Evolutionary conservation across 1,139 yeast genomes (phyloP).

Genomic region (Schizosaccharomyces versatilis): DNA sequence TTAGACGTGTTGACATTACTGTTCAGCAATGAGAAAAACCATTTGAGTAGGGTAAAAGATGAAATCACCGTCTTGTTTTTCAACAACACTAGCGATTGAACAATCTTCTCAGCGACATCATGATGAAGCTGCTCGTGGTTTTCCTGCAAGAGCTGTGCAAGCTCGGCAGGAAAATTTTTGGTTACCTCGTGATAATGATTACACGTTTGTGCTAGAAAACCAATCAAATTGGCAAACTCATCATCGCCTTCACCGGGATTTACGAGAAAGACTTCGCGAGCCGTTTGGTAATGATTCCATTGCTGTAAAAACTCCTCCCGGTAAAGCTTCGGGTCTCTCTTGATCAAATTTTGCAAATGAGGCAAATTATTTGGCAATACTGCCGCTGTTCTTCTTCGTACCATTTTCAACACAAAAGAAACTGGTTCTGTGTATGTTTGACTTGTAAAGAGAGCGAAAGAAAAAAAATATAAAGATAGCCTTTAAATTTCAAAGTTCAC

Average conservation of each 20-base stretch:
- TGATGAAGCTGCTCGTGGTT: constrained; percentile 69
- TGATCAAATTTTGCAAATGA: constrained; percentile 69
- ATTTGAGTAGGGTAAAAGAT: constrained; percentile 61
- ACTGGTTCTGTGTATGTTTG: background rate
- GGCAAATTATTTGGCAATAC: constrained; percentile 79
- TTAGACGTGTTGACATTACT: constrained; percentile 41
- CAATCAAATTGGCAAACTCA: constrained; percentile 66
- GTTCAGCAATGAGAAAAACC: constrained; percentile 63
- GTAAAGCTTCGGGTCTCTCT: constrained; percentile 80
- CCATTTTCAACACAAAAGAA: constrained; percentile 28
- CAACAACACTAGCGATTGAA: constrained; percentile 71
- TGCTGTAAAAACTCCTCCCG: constrained; percentile 84
- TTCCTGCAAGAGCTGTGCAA: constrained; percentile 41
- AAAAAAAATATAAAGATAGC: background rate
- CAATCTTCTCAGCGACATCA: constrained; percentile 72
- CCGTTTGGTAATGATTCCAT: constrained; percentile 73
- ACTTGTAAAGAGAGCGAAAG: background rate
- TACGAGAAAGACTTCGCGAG: constrained; percentile 61
- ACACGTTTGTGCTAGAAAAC: constrained; percentile 82
- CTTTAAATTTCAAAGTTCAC: background rate
- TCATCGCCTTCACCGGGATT: constrained; percentile 28
- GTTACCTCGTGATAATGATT: constrained; percentile 79
- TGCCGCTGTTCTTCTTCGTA: constrained; percentile 73
- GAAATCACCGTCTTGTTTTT: constrained; percentile 66
- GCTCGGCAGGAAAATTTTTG: constrained; percentile 56